Evolutionary conservation across 2,329 filamentous ascomycete genomes (phyloP).

Genomic region (Monosporascus sp.): DNA sequence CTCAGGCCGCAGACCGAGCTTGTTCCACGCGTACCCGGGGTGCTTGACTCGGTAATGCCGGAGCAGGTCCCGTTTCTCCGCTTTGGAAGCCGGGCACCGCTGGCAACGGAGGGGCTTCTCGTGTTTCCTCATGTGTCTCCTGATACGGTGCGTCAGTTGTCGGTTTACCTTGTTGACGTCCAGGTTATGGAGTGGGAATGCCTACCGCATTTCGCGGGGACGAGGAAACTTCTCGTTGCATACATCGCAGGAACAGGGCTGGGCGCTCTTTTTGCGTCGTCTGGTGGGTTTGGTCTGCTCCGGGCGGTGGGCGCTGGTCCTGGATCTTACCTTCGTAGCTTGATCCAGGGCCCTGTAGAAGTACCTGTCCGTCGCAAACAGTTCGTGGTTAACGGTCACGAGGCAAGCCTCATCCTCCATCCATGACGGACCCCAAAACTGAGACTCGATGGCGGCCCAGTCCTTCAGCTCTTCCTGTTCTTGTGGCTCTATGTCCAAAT

Average conservation of each 20-base stretch:
- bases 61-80: background rate
- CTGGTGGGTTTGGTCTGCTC: background rate
- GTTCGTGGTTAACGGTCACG: background rate
- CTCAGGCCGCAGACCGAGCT: background rate
- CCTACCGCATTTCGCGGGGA: background rate
- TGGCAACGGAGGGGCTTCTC: background rate
- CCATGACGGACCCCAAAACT: no score
- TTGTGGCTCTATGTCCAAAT: no score
- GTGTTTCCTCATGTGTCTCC: background rate
- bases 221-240: background rate
- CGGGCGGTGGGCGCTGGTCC: background rate
- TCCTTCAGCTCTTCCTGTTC: no score
- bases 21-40: background rate
- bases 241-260: background rate
- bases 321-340: no score
- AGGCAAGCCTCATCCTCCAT: no score
- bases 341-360: background rate
- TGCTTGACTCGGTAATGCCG: background rate
- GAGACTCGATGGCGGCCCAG: no score
- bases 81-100: background rate
- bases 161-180: no score
- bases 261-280: background rate
- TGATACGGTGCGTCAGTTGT: background rate
- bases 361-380: background rate
- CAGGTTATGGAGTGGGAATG: background rate